Conservation (phyloP, 768 basidiomycete species). For the Boletus pseudo-olivaceus region DNA sequence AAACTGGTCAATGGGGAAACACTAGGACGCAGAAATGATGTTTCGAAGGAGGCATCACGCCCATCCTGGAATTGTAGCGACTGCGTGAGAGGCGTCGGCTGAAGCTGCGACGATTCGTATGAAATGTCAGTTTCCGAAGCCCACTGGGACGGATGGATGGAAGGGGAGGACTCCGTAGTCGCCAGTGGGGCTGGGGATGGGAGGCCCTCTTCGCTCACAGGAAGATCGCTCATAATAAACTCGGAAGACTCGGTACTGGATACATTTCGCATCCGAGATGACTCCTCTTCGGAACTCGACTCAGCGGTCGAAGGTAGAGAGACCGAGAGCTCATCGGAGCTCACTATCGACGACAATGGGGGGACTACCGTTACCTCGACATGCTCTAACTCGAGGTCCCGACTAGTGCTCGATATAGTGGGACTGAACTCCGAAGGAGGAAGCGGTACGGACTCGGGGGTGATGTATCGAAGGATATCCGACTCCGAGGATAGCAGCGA, state of each 20-base stretch:
- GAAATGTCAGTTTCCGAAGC: conserved; percentile 61
- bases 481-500: conserved; percentile 29
- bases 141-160: conserved; percentile 49
- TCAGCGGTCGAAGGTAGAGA: conserved; percentile 32
- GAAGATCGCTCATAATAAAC: conserved; percentile 25
- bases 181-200: conserved; percentile 34
- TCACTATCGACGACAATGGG: conserved; percentile 16
- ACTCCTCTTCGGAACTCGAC: conserved; percentile 29
- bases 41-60: conserved; percentile 65
- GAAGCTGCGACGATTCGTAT: conserved; percentile 74
- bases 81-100: conserved; percentile 63
- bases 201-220: conserved; percentile 27
- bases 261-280: conserved; percentile 35
- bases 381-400: conserved; percentile 21
- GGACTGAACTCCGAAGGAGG: conserved; percentile 37
- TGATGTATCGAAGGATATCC: conserved; percentile 13
- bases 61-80: conserved; percentile 53
- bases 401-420: conserved; percentile 18
- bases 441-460: conserved; percentile 35
- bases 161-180: conserved; percentile 36
- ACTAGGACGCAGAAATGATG: conserved; percentile 68
- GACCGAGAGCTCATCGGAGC: conserved; percentile 21
- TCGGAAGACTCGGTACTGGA: conserved; percentile 43
- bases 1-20: conserved; percentile 35
- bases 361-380: conserved; percentile 6